Evolutionary conservation across 2,329 filamentous ascomycete species (phyloP).

Genomic region (Pseudogymnoascus sp.): DNA sequence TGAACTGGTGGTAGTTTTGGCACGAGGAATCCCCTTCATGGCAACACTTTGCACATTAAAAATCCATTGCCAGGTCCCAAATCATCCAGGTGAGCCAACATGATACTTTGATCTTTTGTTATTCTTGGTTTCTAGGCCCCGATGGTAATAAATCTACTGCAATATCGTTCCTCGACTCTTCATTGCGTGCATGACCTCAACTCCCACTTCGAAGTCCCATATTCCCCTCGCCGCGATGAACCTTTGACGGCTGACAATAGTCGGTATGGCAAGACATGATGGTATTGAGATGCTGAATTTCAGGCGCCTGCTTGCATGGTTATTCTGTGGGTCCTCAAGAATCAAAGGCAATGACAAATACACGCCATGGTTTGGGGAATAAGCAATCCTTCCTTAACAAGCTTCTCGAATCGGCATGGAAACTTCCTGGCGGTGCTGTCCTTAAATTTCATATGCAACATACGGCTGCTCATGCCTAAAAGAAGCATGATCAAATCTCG

Average conservation of each 20-base stretch:
- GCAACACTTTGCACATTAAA: neutral
- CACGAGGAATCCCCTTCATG: too few species aligned
- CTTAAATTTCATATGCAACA: neutral
- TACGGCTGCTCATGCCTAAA: neutral
- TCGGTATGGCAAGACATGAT: neutral
- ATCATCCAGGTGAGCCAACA: neutral
- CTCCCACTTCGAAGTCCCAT: neutral
- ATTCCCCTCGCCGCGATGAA: neutral
- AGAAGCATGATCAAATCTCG: neutral
- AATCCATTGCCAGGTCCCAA: neutral
- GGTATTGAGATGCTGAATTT: neutral
- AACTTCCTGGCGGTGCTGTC: slow-evolving; percentile 13
- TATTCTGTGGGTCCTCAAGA: neutral
- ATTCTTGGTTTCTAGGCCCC: neutral
- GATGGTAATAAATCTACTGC: neutral
- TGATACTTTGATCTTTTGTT: neutral
- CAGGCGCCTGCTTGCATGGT: neutral
- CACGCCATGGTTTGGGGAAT: slow-evolving; percentile 25
- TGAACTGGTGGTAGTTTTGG: neutral
- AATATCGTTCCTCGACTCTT: neutral
- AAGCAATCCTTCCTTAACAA: slow-evolving; percentile 21
- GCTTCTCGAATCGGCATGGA: slow-evolving; percentile 36
- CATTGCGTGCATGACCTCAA: neutral
- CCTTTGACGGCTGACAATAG: neutral
- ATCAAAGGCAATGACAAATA: slow-evolving; percentile 5